Percentiles rank a stretch among this genome's conserved stretches.
Evolutionary conservation across 257 asterid genomes (phyloP).

Genomic region (Scutellaria minor): DNA sequence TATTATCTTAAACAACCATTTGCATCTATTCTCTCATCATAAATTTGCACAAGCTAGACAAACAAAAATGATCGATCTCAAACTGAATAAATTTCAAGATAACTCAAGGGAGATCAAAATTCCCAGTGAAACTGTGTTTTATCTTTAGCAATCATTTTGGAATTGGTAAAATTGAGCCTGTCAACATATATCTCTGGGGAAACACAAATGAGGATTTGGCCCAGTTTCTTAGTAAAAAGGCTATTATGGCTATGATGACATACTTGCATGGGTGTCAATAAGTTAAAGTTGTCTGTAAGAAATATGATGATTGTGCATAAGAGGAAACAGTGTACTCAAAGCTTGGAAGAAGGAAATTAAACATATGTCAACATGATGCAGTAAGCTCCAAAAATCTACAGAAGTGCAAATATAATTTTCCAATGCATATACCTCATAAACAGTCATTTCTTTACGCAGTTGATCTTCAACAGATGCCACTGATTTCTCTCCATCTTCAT

Average conservation of each 20-base stretch:
- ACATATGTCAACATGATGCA: not conserved
- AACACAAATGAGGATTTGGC: not conserved
- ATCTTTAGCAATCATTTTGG: not conserved
- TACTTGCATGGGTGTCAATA: not conserved
- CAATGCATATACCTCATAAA: constrained; percentile 70
- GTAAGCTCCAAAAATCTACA: constrained; percentile 5
- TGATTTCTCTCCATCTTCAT: constrained; percentile 83
- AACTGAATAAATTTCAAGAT: not conserved
- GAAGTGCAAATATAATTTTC: constrained; percentile 10
- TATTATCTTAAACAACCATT: not conserved
- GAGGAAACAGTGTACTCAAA: not conserved
- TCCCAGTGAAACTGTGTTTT: not conserved
- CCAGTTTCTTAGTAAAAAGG: constrained; percentile 5
- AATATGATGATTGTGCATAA: not conserved
- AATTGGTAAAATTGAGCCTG: not conserved
- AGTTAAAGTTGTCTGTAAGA: not conserved
- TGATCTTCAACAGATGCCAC: constrained; percentile 96
- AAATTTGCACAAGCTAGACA: not conserved
- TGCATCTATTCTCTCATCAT: not conserved
- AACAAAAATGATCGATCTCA: not conserved
- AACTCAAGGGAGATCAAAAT: not conserved
- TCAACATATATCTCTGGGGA: not conserved
- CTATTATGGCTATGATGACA: not conserved
- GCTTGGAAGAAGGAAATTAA: not conserved
- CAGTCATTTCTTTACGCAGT: constrained; percentile 90